Base-by-base conservation (phyloP, 345 rosid genomes). In the Lumnitzera littorea region DNA sequence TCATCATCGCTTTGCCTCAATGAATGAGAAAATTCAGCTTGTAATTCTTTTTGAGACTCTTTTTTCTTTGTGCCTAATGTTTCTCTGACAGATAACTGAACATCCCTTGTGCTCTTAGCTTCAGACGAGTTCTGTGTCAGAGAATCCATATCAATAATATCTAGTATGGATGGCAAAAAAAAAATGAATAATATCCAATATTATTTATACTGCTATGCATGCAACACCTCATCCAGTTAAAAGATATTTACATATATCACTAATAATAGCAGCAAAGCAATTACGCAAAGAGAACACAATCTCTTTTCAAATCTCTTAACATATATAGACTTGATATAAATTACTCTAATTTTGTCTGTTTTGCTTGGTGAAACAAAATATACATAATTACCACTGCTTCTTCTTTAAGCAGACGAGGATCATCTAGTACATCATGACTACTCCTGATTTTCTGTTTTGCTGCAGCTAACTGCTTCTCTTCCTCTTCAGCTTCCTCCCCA, bases 401-500 rank as follows among this genome's bases (percentile, higher is more conserved):
- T 66, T 81, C 82, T 74, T 81, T 94, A 46, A 90, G 70, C 64
- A 94, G 91, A 52, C 91, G 96, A 69, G 97, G 97, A 80, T 94
- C 96, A 63, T 88, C 82, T 74, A 94, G 72, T 61, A 91, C 97
- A 64, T 94, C 97, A 64, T 94, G 97, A 72, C 99, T 91, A 74
- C 96, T 94, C 85, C 76, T 91, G 46, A 88, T 94, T 79, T 88
- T 94, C 75, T 80, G 82, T 71, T 86, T 86, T 12, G 76, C 78
- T 50, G 76, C 69, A 51, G 80, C 89, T 56, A 94, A 68, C 73
- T 86, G 90, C 67, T 86, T 94, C 76, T 88, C 96, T 68, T 90
- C 97, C 72, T 90, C 96, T 76, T 91, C 99, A 60, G 92, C 99
- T 78, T 90, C 99, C 66, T 94, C 99, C 56, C 99, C 99, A 53